These are phyloP conservation scores for Entomortierella chlamydospora DNA, from an alignment of 192 early-diverging fungal genomes.

Conservation along the genomic window DNA sequence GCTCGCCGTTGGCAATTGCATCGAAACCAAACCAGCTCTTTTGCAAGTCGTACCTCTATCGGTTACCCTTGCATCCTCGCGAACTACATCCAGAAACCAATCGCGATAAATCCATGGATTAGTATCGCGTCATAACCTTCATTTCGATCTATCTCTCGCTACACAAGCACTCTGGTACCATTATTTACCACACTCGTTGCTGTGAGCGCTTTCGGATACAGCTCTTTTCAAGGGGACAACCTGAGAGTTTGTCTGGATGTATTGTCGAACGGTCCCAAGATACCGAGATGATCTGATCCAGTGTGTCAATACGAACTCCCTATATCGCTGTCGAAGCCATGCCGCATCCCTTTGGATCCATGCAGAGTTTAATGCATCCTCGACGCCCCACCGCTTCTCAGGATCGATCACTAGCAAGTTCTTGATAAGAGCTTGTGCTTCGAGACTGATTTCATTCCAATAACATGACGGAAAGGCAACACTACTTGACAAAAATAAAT, in stretches of 20 bases:
- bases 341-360: slow-evolving; percentile 63
- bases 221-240: no score
- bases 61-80: no score
- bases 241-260: not conserved
- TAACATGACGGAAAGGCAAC: slow-evolving; percentile 57
- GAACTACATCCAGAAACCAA: not conserved
- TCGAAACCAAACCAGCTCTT: not conserved
- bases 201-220: no score
- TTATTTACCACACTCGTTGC: no score
- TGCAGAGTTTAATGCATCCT: slow-evolving; percentile 62
- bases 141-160: no score
- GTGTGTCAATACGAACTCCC: slow-evolving; percentile 20
- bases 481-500: slow-evolving; percentile 53
- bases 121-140: no score
- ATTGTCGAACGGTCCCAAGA: not conserved
- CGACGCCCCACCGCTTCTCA: slow-evolving; percentile 61
- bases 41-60: no score
- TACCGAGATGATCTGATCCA: slow-evolving; percentile 9
- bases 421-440: slow-evolving; percentile 60
- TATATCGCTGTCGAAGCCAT: slow-evolving; percentile 58
- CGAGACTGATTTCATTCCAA: slow-evolving; percentile 59
- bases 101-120: no score
- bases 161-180: no score
- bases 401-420: slow-evolving; percentile 58
- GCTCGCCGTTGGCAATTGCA: not conserved